Percentiles rank a stretch among this genome's conserved stretches.
Evolutionary conservation across 2,329 filamentous ascomycete genomes (phyloP).

Genomic region (Colletotrichum sp.): DNA sequence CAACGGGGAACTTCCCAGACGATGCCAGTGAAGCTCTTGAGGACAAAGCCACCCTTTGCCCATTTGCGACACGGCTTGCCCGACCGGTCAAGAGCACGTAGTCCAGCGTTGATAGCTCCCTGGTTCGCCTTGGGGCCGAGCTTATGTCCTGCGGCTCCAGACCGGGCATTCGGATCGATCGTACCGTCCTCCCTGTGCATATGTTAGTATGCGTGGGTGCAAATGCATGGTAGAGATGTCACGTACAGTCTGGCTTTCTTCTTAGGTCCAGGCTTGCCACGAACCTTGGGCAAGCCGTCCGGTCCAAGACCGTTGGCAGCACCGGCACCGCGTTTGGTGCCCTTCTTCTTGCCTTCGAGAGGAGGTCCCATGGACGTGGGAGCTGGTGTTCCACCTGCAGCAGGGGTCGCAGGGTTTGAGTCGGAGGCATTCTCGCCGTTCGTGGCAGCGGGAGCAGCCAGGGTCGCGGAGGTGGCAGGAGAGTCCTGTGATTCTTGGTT

Average conservation of each 20-base stretch:
- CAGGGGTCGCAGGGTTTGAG: slow-evolving; percentile 65
- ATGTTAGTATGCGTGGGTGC: not conserved
- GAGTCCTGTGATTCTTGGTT: slow-evolving; percentile 47
- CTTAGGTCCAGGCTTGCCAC: slow-evolving; percentile 93
- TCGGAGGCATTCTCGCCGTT: slow-evolving; percentile 63
- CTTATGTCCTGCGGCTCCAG: slow-evolving; percentile 69
- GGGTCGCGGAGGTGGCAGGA: slow-evolving; percentile 46
- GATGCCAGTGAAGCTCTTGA: slow-evolving; percentile 93
- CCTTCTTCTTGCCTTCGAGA: slow-evolving; percentile 75
- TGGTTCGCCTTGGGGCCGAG: slow-evolving; percentile 96
- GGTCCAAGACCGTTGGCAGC: slow-evolving; percentile 63
- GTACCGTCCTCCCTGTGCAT: slow-evolving; percentile 63
- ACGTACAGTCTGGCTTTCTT: slow-evolving; percentile 95
- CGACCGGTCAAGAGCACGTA: slow-evolving; percentile 90
- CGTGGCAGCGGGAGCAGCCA: slow-evolving; percentile 44
- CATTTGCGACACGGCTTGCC: slow-evolving; percentile 93
- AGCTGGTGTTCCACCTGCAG: slow-evolving; percentile 59
- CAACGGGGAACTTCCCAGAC: slow-evolving; percentile 83
- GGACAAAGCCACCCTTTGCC: slow-evolving; percentile 79
- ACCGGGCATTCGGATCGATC: slow-evolving; percentile 58
- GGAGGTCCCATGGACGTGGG: slow-evolving; percentile 65
- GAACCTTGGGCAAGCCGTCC: slow-evolving; percentile 71
- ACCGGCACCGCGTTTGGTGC: slow-evolving; percentile 71
- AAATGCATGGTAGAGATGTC: not conserved
- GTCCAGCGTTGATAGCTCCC: slow-evolving; percentile 94